Evolutionary conservation across 257 asterid species (phyloP), one percentile per base, ranked within the genome.

Genomic region (Catharanthus roseus): DNA sequence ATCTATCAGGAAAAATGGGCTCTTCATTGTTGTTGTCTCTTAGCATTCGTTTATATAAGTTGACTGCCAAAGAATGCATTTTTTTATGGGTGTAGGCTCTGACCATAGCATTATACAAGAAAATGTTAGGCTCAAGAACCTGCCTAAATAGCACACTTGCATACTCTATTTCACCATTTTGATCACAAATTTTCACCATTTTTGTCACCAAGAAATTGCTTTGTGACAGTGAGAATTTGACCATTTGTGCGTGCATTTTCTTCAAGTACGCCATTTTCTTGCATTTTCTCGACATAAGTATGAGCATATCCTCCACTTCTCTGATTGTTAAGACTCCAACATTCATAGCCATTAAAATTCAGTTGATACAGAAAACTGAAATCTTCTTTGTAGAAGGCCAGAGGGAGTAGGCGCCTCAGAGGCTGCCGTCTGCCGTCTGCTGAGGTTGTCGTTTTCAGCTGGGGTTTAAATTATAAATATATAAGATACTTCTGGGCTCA

Each of bases 151-250:
- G 78, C 81, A 72, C 74, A 50, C 72, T 72, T 65, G 96, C 96
- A 66, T 88, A 85, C 29, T 81, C 75, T 26, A 80, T 83, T 41
- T 83, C 88, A 28, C 89, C 90, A 39, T 18, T 76, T 79, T 73
- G 82, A 71, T 84, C 90, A 71, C 97, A 91, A 50, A 85, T 79
- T 56, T 92, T 88, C 76, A 92, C 54, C 96, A 89, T 88, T 81
- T 77, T 89, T 4, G 96, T 88, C n/a, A 85, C 89, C 82, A 92
- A 79, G 79, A 87, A 85, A 76, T 81, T 92, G 89, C 96, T 88
- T 45, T 84, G 90, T 9, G 84, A 39, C 38, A 88, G 38, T 18
- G 92, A 86, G 18, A 85, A 76, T 63, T 86, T 87, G 77, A 85
- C 85, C 77, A 88, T 83, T 50, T 84, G 96, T 81, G 89, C 86